A percentile compares a stretch with the other conserved stretches of the same genome.
phyloP scores from a whole-genome alignment of 2,329 filamentous ascomycete genomes.

The Fusarium proliferatum region DNA sequence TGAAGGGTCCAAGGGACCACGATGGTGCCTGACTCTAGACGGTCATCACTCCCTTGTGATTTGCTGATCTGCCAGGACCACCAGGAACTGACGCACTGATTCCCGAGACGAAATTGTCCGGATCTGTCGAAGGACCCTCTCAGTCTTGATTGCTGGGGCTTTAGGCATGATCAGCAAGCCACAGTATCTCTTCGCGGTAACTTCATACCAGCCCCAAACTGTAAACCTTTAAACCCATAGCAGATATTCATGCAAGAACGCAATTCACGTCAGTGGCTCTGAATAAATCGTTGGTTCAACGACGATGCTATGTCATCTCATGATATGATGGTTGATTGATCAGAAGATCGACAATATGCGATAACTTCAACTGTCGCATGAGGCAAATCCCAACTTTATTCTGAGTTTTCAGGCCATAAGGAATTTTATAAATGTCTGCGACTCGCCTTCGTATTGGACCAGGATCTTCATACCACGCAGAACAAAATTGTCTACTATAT shows the following conservation, averaged over 20 bases:
- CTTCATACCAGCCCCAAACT: slow-evolving; percentile 14
- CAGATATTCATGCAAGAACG: not conserved
- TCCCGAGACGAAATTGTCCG: not conserved
- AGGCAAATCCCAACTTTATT: not conserved
- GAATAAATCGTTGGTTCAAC: rapidly evolving
- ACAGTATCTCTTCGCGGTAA: not conserved
- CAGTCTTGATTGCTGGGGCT: rapidly evolving
- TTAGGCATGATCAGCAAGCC: slow-evolving; percentile 6
- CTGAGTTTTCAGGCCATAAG: rapidly evolving
- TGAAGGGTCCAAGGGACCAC: not conserved
- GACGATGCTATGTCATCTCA: not conserved
- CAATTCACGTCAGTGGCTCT: not conserved
- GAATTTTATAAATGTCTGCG: not conserved
- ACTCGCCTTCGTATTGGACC: rapidly evolving
- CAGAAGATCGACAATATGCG: not conserved
- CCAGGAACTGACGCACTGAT: not conserved
- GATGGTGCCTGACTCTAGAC: not conserved
- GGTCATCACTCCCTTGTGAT: too few species aligned
- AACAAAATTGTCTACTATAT: not conserved
- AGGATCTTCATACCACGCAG: too few species aligned
- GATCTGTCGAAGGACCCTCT: not conserved
- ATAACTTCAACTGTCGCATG: not conserved
- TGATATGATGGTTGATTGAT: not conserved
- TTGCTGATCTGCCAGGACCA: not conserved
- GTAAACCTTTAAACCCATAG: not conserved